Base-by-base conservation (phyloP, 108 stramenopile genomes). In the Schizochytrium sp. region DNA sequence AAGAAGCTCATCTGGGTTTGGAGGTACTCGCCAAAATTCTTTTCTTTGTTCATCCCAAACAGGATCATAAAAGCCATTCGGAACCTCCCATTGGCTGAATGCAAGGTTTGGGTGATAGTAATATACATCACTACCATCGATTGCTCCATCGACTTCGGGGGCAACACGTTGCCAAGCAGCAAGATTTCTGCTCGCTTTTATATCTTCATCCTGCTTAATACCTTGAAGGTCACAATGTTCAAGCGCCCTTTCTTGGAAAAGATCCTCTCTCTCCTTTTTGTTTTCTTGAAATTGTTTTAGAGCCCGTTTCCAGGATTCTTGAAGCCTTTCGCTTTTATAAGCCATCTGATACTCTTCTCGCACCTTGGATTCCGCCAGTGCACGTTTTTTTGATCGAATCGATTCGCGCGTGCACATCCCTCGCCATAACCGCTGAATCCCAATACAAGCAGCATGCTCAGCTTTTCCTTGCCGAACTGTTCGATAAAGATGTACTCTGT, bases 121-220 rank as follows among this genome's bases (percentile, higher is more conserved):
- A 53, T 83, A 83, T 7, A 55, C 40, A 40, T 83, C 76, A 28
- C 50, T 83, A 28, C 76, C 76, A 3, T 83, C 76, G 47, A 83
- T 83, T 83, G 50, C 50, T 7, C 76, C 76, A 3, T 69, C 64
- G 0, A 83, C 76, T 2, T 83, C 50, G 76, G 76, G 76, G 10
- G 76, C 3, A 28, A 83, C 5, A 38, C 47, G 47, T 53, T 83
- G 50, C 76, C 76, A 83, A 10, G 76, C 45, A 53, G 76, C 47
- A 8, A 83, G 28, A 1, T 83, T 40, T 10, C 55, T 12, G 10
- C 55, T 50, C 15, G 47, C 76, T 17, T 49, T 83, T 10, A 1
- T n/a, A 17, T 55, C 5, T 40, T 55, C 50, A 5, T 83, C 5
- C 53, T 17, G 10, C 17, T 40, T n/a, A 13, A 5, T n/a, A n/a